Evolutionary conservation across 1,139 yeast species (phyloP), one percentile per base, ranked within the genome.

Genomic region (Kodamaea alishanica): DNA sequence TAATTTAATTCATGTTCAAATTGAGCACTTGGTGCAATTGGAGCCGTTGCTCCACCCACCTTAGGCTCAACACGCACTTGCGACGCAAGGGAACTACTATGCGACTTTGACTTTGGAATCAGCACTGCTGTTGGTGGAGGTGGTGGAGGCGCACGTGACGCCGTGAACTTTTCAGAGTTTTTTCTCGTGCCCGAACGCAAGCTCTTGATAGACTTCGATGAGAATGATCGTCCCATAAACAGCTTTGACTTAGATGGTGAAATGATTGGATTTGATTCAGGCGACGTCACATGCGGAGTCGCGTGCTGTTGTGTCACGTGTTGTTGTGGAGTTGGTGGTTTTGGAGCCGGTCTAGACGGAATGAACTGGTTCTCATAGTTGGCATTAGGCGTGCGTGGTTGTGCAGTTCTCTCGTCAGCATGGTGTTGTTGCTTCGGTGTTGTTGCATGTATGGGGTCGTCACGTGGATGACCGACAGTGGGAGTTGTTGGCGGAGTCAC

Each of bases 301-400:
- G 4, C 15, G 6, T 31, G 29, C 6, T n/a, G 5, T 3, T 26
- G 28, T 6, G 32, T 31, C 8, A 33, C 31, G 15, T 35, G 34
- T 26, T 39, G 47, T 15, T 29, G 35, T 2, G 40, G 37, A 30
- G 55, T 46, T 4, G 76, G 77, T 1, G 77, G 77, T 45, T 75
- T 76, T 32, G 88, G 88, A 0, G 88, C 85, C 0, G 87, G 86
- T 44, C 87, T 65, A 38, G 79, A 73, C 6, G 87, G 87, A 41
- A 80, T 77, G 46, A 75, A 80, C 50, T 73, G 80, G 26, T 55
- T 61, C 47, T 70, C 76, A 34, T 47, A 54, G 41, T 53, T 49
- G 34, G 61, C 40, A 35, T 47, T 48, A 25, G 62, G 58, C 0
- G 60, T 52, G 25, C 48, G 50, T 24, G 58, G 57, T 4, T 42